These are phyloP conservation scores for Neonectria coccinea DNA, from an alignment of 2,329 filamentous ascomycete species.

Conservation along the genomic window DNA sequence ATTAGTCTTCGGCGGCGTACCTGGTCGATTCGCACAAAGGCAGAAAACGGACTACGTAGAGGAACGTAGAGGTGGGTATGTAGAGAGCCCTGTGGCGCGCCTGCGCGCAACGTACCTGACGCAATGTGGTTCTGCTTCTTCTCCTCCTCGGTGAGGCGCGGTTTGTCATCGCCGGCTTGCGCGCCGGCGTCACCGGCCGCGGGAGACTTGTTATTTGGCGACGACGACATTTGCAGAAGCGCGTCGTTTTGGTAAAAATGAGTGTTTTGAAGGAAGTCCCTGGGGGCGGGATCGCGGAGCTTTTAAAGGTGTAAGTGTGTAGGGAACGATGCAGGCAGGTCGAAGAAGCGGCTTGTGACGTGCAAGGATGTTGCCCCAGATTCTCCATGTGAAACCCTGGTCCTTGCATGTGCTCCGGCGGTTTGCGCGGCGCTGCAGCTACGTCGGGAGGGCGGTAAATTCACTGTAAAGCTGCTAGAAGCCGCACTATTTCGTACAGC, in stretches of 20 bases:
- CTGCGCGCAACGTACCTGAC: conserved; percentile 56
- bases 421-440: conserved; percentile 16
- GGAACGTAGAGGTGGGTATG: not conserved
- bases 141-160: conserved; percentile 64
- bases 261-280: conserved; percentile 6
- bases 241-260: not conserved
- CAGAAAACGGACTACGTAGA: not conserved
- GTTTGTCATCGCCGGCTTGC: conserved; percentile 57
- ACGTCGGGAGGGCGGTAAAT: not conserved
- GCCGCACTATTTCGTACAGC: not conserved
- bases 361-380: conserved; percentile 51
- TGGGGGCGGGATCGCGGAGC: conserved; percentile 1
- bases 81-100: not conserved
- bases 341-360: conserved; percentile 23
- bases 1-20: conserved; percentile 24
- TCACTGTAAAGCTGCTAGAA: not conserved
- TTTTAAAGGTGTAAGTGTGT: conserved; percentile 32
- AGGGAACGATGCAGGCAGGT: conserved; percentile 28
- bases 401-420: conserved; percentile 39
- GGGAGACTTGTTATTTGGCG: conserved; percentile 47
- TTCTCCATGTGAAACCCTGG: conserved; percentile 47
- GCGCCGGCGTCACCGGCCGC: conserved; percentile 40
- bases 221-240: conserved; percentile 39
- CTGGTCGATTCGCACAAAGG: too few relatives aligned
- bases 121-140: conserved; percentile 69